Conservation (phyloP, 768 basidiomycete genomes). For the Leccinum uliginosum region DNA sequence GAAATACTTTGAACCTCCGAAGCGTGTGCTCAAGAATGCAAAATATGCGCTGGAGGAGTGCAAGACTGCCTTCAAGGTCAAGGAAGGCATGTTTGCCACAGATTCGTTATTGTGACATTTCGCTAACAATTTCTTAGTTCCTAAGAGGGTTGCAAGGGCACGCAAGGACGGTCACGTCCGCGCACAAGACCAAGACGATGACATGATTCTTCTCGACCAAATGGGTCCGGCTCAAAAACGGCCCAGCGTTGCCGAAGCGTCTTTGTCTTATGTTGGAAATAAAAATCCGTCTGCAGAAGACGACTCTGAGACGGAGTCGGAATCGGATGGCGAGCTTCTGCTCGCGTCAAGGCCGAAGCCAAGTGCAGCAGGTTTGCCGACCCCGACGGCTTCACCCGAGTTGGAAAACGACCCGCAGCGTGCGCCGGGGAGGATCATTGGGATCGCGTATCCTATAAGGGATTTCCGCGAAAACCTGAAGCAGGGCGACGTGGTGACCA, state of each 20-base stretch:
- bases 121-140: constrained; percentile 38
- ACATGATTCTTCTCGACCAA: constrained; percentile 53
- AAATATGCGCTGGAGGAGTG: constrained; percentile 54
- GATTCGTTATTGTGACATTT: not conserved
- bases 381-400: constrained; percentile 50
- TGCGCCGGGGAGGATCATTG: constrained; percentile 71
- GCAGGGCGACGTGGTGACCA: constrained; percentile 74
- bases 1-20: constrained; percentile 82
- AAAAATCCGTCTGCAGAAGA: constrained; percentile 17
- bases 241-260: constrained; percentile 1
- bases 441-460: constrained; percentile 62
- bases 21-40: constrained; percentile 58
- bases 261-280: constrained; percentile 1
- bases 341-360: constrained; percentile 12
- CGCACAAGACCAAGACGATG: constrained; percentile 57
- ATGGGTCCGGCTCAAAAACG: constrained; percentile 20
- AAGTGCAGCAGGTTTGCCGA: constrained; percentile 36
- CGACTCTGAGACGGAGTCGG: constrained; percentile 56
- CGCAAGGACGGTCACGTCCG: constrained; percentile 62
- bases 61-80: constrained; percentile 67
- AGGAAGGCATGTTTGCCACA: constrained; percentile 50
- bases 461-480: constrained; percentile 74
- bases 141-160: constrained; percentile 53
- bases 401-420: constrained; percentile 45
- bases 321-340: constrained; percentile 34